Conservation (phyloP, 2,329 filamentous ascomycete genomes). For the Fusarium palustre region DNA sequence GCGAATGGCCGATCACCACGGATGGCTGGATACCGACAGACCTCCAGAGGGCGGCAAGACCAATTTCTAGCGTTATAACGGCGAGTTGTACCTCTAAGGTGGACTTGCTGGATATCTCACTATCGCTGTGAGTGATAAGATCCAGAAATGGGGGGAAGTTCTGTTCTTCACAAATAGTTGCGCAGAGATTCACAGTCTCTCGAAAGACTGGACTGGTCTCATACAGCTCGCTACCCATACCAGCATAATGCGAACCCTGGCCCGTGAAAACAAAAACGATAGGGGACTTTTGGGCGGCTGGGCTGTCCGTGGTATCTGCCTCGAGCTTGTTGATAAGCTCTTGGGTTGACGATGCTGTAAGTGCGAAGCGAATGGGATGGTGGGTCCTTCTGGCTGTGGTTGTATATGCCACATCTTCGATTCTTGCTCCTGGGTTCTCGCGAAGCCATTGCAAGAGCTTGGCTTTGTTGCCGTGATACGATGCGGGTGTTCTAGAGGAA, state of each 20-base stretch:
- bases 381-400: constrained; percentile 48
- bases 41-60: constrained; percentile 55
- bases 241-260: constrained; percentile 54
- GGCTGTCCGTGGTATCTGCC: not conserved
- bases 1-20: constrained; percentile 62
- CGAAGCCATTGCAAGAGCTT: constrained; percentile 57
- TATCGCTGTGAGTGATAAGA: constrained; percentile 56
- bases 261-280: constrained; percentile 57
- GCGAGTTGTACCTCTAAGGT: constrained; percentile 52
- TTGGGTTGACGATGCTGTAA: not conserved
- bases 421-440: constrained; percentile 49
- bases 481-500: constrained; percentile 10
- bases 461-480: constrained; percentile 43
- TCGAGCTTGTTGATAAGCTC: not conserved
- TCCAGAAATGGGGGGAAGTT: constrained; percentile 55
- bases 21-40: constrained; percentile 55
- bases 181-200: constrained; percentile 42
- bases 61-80: constrained; percentile 54
- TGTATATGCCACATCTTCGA: constrained; percentile 66
- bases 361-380: constrained; percentile 7
- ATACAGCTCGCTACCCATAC: constrained; percentile 51
- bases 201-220: constrained; percentile 49
- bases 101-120: constrained; percentile 17
- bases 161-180: constrained; percentile 22
- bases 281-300: not conserved